Evolutionary conservation across 768 basidiomycete genomes (phyloP), one percentile per base, ranked within the genome.

Genomic region (Tylopilus subfusipes): DNA sequence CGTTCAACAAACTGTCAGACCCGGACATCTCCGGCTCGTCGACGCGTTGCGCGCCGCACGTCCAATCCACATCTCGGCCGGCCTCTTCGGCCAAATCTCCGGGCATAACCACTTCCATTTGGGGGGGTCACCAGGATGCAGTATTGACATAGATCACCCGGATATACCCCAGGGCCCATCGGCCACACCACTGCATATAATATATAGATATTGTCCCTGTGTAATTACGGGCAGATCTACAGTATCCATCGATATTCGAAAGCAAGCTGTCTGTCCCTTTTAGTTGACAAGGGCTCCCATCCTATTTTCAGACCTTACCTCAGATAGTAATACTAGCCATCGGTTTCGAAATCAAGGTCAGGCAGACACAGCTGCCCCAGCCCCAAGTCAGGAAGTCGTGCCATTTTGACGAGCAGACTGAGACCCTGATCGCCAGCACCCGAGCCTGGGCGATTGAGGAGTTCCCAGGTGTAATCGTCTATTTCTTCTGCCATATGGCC

Each of bases 351-450:
- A 46, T 72, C 61, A 14, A 70, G 42, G 9, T 65, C 70, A 29
- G 69, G 69, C 14, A 72, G 43, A 58, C 69, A 70, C 4, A 90
- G 64, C 68, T 90, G 86, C 21, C 77, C 85, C 13, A 91, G 75
- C 0, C 87, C 89, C 54, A 90, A 72, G 69, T 91, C 88, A 54
- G 82, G 77, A 36, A 90, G 71, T 43, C 89, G 76, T 21, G 87
- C 85, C 88, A 91, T 90, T 64, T 81, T 83, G 42, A 90, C 78
- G 10, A 90, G 68, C 79, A 89, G 77, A 21, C 83, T 75, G 27
- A 91, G 72, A 14, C 74, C 74, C 6, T 71, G 65, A 45, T 76
- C 74, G 4, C 73, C 68, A 22, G 58, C 53, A 10, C 63, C 70
- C 24, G 71, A 71, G 0, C 71, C 72, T 5, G 72, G 67, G 5